A percentile compares a stretch with the other conserved stretches of the same genome.
phyloP scores from a whole-genome alignment of 140 eudicot genomes.

The Senecio squalidus region DNA sequence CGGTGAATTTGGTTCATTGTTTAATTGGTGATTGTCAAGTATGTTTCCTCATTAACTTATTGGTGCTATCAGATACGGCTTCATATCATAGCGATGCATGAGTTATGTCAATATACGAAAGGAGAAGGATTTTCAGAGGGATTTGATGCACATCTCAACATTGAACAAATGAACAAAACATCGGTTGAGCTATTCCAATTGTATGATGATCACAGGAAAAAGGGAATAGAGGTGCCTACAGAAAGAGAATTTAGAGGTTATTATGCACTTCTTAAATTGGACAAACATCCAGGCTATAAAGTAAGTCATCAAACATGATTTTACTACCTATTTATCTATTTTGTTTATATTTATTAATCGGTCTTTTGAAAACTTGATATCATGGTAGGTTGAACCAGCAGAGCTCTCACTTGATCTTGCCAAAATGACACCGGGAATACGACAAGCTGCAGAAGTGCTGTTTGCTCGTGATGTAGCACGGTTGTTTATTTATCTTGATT shows the following conservation, averaged over 20 bases:
- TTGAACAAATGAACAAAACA: conserved; percentile 98
- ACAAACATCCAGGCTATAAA: conserved; percentile 97
- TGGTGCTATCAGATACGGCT: conserved; percentile 78
- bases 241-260: conserved; percentile 98
- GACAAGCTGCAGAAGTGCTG: conserved; percentile 78
- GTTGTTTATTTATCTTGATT: conserved; percentile 32
- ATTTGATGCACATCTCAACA: conserved; percentile 97
- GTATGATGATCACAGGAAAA: conserved; percentile 94
- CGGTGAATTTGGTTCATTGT: conserved; percentile 5
- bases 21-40: conserved; percentile 6
- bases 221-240: conserved; percentile 72
- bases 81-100: conserved; percentile 95
- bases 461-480: conserved; percentile 98
- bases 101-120: conserved; percentile 80
- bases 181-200: conserved; percentile 94
- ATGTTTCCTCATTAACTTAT: conserved; percentile 1
- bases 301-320: conserved; percentile 47
- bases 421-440: conserved; percentile 85
- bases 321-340: neutral
- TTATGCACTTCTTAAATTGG: conserved; percentile 94
- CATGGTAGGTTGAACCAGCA: conserved; percentile 91
- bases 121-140: conserved; percentile 99
- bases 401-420: conserved; percentile 98
- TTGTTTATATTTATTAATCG: too few species aligned
- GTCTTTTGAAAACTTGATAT: conserved; percentile 17